Percentiles rank a stretch among this genome's conserved stretches.
Evolutionary conservation across 768 basidiomycete species (phyloP).

Genomic region (Pleurotus cornucopiae): DNA sequence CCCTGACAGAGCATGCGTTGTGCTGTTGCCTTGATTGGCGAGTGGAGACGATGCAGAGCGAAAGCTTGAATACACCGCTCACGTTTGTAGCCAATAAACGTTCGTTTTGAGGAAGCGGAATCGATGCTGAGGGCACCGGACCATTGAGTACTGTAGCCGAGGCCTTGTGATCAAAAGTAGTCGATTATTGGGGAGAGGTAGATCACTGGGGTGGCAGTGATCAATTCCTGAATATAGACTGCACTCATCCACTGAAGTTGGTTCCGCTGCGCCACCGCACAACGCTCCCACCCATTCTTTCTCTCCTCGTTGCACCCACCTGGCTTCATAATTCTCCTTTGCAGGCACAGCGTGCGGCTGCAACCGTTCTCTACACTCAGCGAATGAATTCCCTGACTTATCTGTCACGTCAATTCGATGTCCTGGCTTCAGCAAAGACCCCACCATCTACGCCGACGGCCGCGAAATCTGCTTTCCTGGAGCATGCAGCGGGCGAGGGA

Average conservation of each 20-base stretch:
- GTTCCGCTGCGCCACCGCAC: slow-evolving; percentile 7
- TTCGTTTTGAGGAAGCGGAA: slow-evolving; percentile 2
- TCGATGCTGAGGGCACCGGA: background rate
- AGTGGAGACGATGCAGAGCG: background rate
- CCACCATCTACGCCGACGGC: slow-evolving; percentile 53
- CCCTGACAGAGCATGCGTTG: background rate
- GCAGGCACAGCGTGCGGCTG: slow-evolving; percentile 2
- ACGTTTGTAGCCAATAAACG: slow-evolving; percentile 7
- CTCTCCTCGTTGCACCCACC: slow-evolving; percentile 7
- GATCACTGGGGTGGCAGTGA: no score
- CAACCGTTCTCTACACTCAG: slow-evolving; percentile 1
- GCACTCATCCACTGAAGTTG: background rate
- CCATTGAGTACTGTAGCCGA: background rate
- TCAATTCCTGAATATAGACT: no score
- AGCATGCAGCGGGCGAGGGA: slow-evolving; percentile 11
- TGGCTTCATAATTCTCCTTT: slow-evolving; percentile 6
- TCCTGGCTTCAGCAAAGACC: slow-evolving; percentile 55
- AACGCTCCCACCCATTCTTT: background rate
- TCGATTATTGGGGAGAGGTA: slow-evolving; percentile 3
- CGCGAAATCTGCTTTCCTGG: slow-evolving; percentile 27
- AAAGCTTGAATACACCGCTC: background rate
- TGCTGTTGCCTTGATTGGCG: background rate
- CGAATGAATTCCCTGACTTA: slow-evolving; percentile 79
- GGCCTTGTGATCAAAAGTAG: background rate
- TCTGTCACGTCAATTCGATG: slow-evolving; percentile 81